phyloP scores from a whole-genome alignment of 306 rosid species.

The Canavalia gladiata region DNA sequence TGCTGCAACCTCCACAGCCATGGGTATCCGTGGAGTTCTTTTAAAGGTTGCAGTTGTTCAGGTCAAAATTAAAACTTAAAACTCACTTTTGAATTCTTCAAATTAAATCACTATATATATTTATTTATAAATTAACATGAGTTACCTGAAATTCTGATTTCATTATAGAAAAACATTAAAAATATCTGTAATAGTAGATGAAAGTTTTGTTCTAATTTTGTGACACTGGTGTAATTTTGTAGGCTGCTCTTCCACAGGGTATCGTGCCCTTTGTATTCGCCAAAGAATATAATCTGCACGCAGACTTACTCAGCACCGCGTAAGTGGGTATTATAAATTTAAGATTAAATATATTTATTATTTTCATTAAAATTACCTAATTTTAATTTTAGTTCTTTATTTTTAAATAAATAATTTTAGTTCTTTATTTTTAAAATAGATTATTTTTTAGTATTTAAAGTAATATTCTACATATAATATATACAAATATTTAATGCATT shows the following conservation, averaged over 20 bases:
- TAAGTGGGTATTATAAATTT: slow-evolving; percentile 34
- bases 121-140: no score
- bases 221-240: slow-evolving; percentile 3
- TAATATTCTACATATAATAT: no score
- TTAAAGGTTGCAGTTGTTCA: slow-evolving; percentile 49
- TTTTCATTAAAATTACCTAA: no score
- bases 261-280: slow-evolving; percentile 55
- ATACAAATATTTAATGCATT: no score
- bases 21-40: slow-evolving; percentile 51
- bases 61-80: slow-evolving; percentile 30
- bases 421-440: no score
- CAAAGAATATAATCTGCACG: slow-evolving; percentile 49
- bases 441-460: no score
- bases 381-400: no score
- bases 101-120: not conserved
- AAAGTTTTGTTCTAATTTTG: not conserved
- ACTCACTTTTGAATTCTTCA: not conserved
- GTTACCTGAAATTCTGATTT: no score
- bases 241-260: slow-evolving; percentile 56
- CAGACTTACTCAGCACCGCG: slow-evolving; percentile 55
- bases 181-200: no score
- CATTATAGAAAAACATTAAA: no score
- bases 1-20: slow-evolving; percentile 45
- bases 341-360: no score
- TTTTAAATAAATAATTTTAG: no score